Evolutionary conservation across 192 early-diverging fungal species (phyloP), one percentile per base, ranked within the genome.

Genomic region (Diversispora epigaea): DNA sequence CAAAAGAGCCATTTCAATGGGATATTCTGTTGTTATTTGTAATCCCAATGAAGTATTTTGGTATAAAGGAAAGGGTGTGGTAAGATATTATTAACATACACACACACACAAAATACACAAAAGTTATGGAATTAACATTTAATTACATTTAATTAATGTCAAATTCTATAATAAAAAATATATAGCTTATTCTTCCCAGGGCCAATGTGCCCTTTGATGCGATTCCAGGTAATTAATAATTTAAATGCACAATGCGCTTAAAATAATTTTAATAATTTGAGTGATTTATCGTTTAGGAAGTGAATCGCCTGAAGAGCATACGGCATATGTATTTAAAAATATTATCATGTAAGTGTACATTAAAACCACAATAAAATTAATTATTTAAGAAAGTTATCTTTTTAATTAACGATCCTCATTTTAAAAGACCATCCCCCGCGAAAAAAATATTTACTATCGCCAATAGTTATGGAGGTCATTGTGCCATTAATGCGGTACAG

Each of bases 21-120:
- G 73, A 19, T 75, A 44, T 65, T 65, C 73, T 6, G 73, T 75
- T 3, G 47, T 75, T 12, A 55, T 75, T n/a, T 47, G 25, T 2
- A 75, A 75, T 41, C 73, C 73, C 3, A 75, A 75, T 65, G 73
- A 75, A 40, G 54, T 75, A 32, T 75, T 54, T 65, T 75, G 73
- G 73, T 64, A 66, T 43, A 75, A 75, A 22, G 63, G 47, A 6
- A 75, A 66, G 19, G 47, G 58, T 46, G 63, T 55, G 5, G 73
- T 65, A 75, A n/a, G 73, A 32, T 32, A 32, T 32, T 32, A 32
- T 32, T 32, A 32, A 32, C 25, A 32, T 32, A 32, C 25, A 32
- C 25, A 32, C 25, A 32, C 25, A 32, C 25, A 32, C 25, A 32
- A 32, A 0, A 32, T 2, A 32, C 25, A 32, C 25, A 32, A 32